Percentiles rank a stretch among this genome's conserved stretches.
These are phyloP conservation scores for Rugonectria rugulosa DNA, from an alignment of 2,329 filamentous ascomycete species.

Conservation along the genomic window DNA sequence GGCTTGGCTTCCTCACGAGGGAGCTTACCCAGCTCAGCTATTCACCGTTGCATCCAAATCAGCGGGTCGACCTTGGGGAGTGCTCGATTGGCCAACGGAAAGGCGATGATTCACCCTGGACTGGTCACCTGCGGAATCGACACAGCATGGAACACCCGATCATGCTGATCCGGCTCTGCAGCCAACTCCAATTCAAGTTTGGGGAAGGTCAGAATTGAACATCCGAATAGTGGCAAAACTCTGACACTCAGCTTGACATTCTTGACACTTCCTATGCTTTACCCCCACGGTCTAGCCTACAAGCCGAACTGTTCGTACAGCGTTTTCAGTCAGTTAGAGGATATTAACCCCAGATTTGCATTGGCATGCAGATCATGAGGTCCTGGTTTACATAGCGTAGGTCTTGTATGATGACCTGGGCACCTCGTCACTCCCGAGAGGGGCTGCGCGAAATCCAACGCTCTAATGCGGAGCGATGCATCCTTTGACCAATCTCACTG, in stretches of 20 bases:
- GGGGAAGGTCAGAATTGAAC: background rate
- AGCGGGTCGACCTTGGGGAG: slow-evolving; percentile 13
- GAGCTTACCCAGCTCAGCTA: slow-evolving; percentile 1
- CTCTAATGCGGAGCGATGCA: slow-evolving; percentile 27
- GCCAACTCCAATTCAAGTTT: slow-evolving; percentile 15
- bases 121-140: slow-evolving; percentile 25
- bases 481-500: slow-evolving; percentile 29
- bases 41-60: background rate
- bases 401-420: slow-evolving; percentile 26
- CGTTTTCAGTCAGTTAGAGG: background rate
- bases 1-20: background rate
- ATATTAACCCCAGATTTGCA: slow-evolving; percentile 34
- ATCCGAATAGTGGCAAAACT: slow-evolving; percentile 5
- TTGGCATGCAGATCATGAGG: slow-evolving; percentile 19
- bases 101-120: background rate
- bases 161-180: slow-evolving; percentile 11
- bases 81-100: slow-evolving; percentile 6
- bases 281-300: slow-evolving; percentile 30
- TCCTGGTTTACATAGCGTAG: background rate
- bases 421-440: slow-evolving; percentile 14
- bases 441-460: slow-evolving; percentile 17
- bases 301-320: slow-evolving; percentile 20
- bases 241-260: slow-evolving; percentile 15
- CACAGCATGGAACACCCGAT: slow-evolving; percentile 20
- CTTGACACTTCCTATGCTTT: no score